Conservation (phyloP, 345 rosid genomes). For the Populus tremula region DNA sequence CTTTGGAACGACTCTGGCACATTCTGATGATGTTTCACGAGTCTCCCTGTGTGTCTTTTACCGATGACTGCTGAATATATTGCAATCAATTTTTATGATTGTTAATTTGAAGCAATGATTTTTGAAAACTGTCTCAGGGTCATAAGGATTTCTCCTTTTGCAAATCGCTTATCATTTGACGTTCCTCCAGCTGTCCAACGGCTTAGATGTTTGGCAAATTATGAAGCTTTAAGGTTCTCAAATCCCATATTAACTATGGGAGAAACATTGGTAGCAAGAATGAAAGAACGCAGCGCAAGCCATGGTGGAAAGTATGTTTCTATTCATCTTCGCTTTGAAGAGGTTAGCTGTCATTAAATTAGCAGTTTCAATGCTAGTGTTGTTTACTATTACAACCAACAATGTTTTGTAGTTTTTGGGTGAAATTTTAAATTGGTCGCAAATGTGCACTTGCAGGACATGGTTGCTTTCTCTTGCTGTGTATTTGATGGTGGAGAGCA, state of each 20-base stretch:
- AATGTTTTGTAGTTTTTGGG: not conserved
- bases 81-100: not conserved
- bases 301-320: slow-evolving; percentile 85
- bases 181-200: slow-evolving; percentile 90
- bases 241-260: slow-evolving; percentile 72
- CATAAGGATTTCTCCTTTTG: slow-evolving; percentile 96
- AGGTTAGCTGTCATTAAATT: slow-evolving; percentile 54
- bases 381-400: not conserved
- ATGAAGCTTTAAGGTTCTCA: slow-evolving; percentile 79
- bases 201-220: slow-evolving; percentile 92
- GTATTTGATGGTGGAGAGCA: slow-evolving; percentile 92
- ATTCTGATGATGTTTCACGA: not conserved
- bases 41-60: not conserved
- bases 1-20: not conserved
- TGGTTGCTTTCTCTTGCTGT: slow-evolving; percentile 99
- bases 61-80: not conserved
- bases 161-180: slow-evolving; percentile 94
- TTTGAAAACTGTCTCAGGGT: slow-evolving; percentile 55
- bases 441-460: slow-evolving; percentile 57
- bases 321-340: slow-evolving; percentile 98
- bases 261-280: slow-evolving; percentile 79
- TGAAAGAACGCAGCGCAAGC: slow-evolving; percentile 82
- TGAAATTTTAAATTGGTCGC: slow-evolving; percentile 8
- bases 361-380: not conserved
- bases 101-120: slow-evolving; percentile 7